phyloP scores from a whole-genome alignment of 2,329 filamentous ascomycete species.

The Akanthomyces lecanii region DNA sequence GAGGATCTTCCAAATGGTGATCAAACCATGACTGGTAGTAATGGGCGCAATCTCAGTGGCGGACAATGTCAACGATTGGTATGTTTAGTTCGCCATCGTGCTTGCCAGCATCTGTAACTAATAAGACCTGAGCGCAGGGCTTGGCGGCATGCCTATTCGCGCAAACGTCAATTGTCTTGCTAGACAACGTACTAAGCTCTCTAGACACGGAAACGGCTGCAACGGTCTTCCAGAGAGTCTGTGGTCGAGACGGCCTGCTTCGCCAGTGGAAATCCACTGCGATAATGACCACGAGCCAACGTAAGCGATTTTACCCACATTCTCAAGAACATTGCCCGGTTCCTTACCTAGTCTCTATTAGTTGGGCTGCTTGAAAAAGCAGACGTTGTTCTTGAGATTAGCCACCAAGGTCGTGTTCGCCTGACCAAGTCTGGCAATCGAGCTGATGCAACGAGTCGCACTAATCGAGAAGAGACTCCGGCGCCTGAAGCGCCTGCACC shows the following conservation, averaged over 20 bases:
- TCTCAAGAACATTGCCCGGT: no score
- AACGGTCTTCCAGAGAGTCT: not conserved
- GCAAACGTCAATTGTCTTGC: slow-evolving; percentile 10
- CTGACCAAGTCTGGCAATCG: not conserved
- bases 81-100: not conserved
- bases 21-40: not conserved
- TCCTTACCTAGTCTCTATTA: not conserved
- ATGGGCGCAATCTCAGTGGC: slow-evolving; percentile 8
- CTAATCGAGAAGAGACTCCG: no score
- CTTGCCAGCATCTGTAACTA: no score
- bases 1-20: not conserved
- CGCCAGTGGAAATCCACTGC: not conserved
- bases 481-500: no score
- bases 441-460: no score
- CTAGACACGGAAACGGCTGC: slow-evolving; percentile 7
- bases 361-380: not conserved
- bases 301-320: not conserved
- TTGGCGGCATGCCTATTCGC: slow-evolving; percentile 17
- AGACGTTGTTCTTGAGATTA: not conserved
- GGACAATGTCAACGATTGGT: slow-evolving; percentile 13
- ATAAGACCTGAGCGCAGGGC: not conserved
- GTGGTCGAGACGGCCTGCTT: not conserved
- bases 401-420: not conserved
- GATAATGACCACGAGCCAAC: not conserved
- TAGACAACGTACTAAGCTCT: slow-evolving; percentile 20